Evolutionary conservation across 2,329 filamentous ascomycete genomes (phyloP), one percentile per base, ranked within the genome.

Genomic region (Penicillium corylophilum): DNA sequence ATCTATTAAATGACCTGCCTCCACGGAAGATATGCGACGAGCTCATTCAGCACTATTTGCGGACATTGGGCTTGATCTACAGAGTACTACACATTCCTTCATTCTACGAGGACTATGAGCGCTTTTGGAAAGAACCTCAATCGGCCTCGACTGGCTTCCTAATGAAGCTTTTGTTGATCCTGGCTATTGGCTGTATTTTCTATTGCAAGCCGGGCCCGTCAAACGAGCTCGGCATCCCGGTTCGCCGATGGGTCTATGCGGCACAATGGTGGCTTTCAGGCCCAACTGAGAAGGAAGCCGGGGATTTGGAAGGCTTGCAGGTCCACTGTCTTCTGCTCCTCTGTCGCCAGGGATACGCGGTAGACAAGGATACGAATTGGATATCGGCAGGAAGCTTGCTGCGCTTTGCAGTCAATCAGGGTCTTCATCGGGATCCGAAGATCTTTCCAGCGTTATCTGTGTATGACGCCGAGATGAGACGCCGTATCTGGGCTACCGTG

Each of bases 211-310:
- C 57, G 31, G 52, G 57, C 9, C 54, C 52, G 16, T 35, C 39
- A 1, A 59, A 55, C 22, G 35, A 53, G 5, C 44, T 54, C 4
- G 44, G 39, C 10, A 31, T 61, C 18, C 50, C 56, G 9, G 42
- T 55, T 33, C 46, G 51, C 1, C 57, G 43, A 2, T 72, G 69
- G 68, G 56, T 70, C 5, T 63, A 71, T 57, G 60, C 63, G 1
- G 65, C 65, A 5, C 69, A 74, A 43, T 64, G 60, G 51, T 74
- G 71, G 72, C 59, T 73, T 1, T 54, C 61, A 2, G 70, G 67
- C 0, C 70, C 71, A 4, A 60, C 66, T 16, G 63, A 68, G 38
- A 70, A 71, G 31, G 51, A 60, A 13, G 59, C 62, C 0, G 44
- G 63, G 6, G 63, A 57, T 33, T 39, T 72, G 15, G 62, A 59